Evolutionary conservation across 257 asterid species (phyloP), one percentile per base, ranked within the genome.

Genomic region (Fraxinus excelsior): DNA sequence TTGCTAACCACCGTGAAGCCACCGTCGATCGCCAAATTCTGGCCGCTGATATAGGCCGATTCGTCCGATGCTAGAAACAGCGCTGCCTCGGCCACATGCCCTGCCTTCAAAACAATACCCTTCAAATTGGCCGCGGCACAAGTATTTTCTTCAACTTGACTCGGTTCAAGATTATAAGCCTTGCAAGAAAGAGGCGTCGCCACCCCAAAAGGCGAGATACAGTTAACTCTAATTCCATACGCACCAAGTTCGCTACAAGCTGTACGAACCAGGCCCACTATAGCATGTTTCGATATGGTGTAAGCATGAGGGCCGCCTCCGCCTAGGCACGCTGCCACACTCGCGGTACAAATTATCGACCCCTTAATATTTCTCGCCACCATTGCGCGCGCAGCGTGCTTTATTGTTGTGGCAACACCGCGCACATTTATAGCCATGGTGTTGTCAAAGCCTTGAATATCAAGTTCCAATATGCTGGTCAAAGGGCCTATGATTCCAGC

Each of bases 1-100:
- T 80, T 80, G 83, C 80, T 76, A 37, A 91, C 91, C 23, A 82
- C 92, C 64, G 93, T 62, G 44, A 83, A 83, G 3, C 92, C 96
- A 18, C 96, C 96, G 74, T 91, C 96, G 18, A 91, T 82, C 12
- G 82, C 94, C 88, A 91, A 67, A 66, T 91, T 91, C 51, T 87
- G 92, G 0, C 94, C 96, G 3, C 91, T 91, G 0, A 91, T 81
- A n/a, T 88, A 91, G 2, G 84, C 94, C 18, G 94, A 89, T 53
- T 89, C 92, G 21, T 91, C 92, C 1, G 96, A 91, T 11, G 94
- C 96, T 40, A 91, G 75, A 68, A 86, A 91, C 46, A 89, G 60
- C 9, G 87, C 91, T 21, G 91, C 88, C 83, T 91, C 89, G 0
- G 90, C 94, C 0, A 89, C 78, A 12, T 86, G 91, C 79, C 35